phyloP scores from a whole-genome alignment of 495 filamentous ascomycete species.

The Neurospora sp. region DNA sequence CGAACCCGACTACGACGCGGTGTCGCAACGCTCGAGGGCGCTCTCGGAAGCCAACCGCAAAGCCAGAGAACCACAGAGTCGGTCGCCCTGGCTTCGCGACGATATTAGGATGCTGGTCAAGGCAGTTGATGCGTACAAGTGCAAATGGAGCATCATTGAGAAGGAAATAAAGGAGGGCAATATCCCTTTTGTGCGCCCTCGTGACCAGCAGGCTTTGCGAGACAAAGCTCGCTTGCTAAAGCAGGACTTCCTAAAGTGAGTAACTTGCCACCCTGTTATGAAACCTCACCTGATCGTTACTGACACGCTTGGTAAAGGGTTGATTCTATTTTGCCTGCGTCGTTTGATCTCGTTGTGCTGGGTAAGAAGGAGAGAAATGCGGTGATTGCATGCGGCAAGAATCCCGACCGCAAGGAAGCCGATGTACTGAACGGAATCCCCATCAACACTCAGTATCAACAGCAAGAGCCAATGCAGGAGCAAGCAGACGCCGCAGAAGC shows the following conservation, averaged over 20 bases:
- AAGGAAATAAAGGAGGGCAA: constrained; percentile 17
- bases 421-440: constrained; percentile 26
- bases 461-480: not conserved
- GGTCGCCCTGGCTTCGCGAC: constrained; percentile 32
- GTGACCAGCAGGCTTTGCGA: constrained; percentile 53
- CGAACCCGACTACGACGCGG: constrained; percentile 18
- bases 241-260: constrained; percentile 48
- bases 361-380: constrained; percentile 37
- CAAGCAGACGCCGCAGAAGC: not conserved
- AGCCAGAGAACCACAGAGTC: constrained; percentile 29
- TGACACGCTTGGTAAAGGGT: constrained; percentile 9
- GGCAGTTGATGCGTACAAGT: constrained; percentile 38
- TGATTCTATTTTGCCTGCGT: constrained; percentile 29
- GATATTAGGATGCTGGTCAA: constrained; percentile 41
- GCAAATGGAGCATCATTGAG: constrained; percentile 45
- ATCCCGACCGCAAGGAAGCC: constrained; percentile 34
- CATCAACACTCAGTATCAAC: constrained; percentile 20
- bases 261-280: not conserved
- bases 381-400: constrained; percentile 30
- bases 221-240: constrained; percentile 61
- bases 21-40: constrained; percentile 15
- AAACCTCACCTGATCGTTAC: not conserved
- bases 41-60: constrained; percentile 17
- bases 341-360: constrained; percentile 40
- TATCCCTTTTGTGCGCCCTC: constrained; percentile 28